These are phyloP conservation scores for Colletotrichum salicis DNA, from an alignment of 2,329 filamentous ascomycete genomes.

Conservation along the genomic window DNA sequence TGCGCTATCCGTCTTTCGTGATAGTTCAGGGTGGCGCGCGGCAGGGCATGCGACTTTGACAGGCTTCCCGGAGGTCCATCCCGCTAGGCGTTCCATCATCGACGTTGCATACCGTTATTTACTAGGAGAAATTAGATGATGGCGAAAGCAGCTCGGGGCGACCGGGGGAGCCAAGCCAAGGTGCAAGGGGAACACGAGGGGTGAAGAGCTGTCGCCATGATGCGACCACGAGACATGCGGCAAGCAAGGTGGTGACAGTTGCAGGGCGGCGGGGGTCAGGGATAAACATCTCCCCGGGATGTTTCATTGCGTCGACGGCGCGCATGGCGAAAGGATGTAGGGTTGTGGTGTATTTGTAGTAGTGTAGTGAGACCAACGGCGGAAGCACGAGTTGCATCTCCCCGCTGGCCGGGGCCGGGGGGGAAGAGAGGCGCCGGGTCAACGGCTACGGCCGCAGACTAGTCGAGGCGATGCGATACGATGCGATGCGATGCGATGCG, in stretches of 20 bases:
- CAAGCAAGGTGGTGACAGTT: conserved; percentile 22
- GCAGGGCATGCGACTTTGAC: conserved; percentile 28
- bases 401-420: conserved; percentile 18
- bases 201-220: conserved; percentile 32
- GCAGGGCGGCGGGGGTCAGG: conserved; percentile 20
- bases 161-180: neutral
- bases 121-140: neutral
- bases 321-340: conserved; percentile 8
- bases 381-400: conserved; percentile 29
- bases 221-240: conserved; percentile 23
- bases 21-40: neutral
- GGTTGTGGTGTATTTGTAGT: conserved; percentile 30
- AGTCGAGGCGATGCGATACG: conserved; percentile 17
- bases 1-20: neutral
- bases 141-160: conserved; percentile 1
- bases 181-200: conserved; percentile 26
- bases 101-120: neutral
- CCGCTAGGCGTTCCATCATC: conserved; percentile 6
- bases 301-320: conserved; percentile 17
- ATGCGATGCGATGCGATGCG: neutral
- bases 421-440: neutral
- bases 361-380: conserved; percentile 7
- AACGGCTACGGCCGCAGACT: conserved; percentile 31
- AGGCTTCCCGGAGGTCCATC: conserved; percentile 14
- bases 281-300: conserved; percentile 14